Percentiles rank a stretch among this genome's conserved stretches.
These are phyloP conservation scores for Cladophialophora carrionii DNA, from an alignment of 2,329 filamentous ascomycete species.

Conservation along the genomic window DNA sequence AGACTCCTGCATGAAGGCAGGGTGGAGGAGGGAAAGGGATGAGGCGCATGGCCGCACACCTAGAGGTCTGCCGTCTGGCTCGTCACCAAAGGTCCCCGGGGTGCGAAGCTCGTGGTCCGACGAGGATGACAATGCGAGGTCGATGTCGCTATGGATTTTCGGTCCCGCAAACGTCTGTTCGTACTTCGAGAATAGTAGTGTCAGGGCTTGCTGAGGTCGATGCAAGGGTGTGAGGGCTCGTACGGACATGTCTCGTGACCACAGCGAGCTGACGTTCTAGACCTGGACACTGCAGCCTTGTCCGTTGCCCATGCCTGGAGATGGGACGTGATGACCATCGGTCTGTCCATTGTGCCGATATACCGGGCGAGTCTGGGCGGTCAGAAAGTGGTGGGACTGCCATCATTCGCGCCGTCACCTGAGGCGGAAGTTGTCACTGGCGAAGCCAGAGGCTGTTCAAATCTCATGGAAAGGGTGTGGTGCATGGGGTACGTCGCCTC, in stretches of 20 bases:
- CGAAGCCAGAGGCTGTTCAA: not conserved
- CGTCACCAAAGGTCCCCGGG: not conserved
- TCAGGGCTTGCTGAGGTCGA: not conserved
- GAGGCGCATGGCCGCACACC: not conserved
- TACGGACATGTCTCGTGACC: not conserved
- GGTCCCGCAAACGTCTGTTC: not conserved
- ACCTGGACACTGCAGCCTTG: not conserved
- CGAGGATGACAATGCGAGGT: not conserved
- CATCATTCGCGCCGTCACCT: not conserved
- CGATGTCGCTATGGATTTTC: not conserved
- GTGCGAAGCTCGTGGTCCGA: not conserved
- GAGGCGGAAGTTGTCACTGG: not conserved
- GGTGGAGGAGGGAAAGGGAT: not conserved
- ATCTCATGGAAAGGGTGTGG: not conserved
- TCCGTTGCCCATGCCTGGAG: not conserved
- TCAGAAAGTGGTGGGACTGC: not conserved
- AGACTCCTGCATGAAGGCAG: not conserved
- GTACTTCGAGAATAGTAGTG: not conserved
- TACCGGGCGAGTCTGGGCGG: not conserved
- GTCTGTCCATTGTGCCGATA: not conserved
- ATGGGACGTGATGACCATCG: not conserved
- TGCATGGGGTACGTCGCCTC: not conserved
- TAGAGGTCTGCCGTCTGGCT: not conserved
- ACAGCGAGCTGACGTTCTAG: not conserved
- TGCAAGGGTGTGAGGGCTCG: not conserved